Evolutionary conservation across 192 early-diverging fungal genomes (phyloP).

Genomic region (Pilobolus umbonatus): DNA sequence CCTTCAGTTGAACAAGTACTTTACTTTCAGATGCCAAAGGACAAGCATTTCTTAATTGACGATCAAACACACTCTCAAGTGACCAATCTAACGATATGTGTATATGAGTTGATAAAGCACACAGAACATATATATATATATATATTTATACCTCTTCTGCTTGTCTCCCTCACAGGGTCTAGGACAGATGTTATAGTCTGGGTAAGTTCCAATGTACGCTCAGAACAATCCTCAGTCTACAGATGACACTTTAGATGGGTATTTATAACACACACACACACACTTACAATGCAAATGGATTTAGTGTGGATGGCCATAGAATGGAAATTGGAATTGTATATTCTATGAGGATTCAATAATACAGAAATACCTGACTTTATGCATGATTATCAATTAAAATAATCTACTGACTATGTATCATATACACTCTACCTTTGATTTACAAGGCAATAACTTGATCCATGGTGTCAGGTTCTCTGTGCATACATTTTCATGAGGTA

Average conservation of each 20-base stretch:
- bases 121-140: not conserved
- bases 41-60: constrained; percentile 41
- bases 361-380: constrained; percentile 75
- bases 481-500: constrained; percentile 92
- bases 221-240: constrained; percentile 43
- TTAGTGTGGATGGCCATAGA: constrained; percentile 78
- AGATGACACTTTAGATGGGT: not conserved
- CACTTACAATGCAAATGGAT: constrained; percentile 42
- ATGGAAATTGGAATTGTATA: constrained; percentile 89
- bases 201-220: constrained; percentile 51
- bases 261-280: constrained; percentile 34
- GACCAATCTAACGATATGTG: constrained; percentile 41
- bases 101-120: not conserved
- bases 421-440: constrained; percentile 55
- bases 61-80: constrained; percentile 41
- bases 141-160: constrained; percentile 33
- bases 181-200: constrained; percentile 80
- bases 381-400: not conserved
- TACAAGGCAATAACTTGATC: constrained; percentile 94
- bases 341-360: constrained; percentile 84
- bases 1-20: constrained; percentile 35
- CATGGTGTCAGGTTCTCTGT: constrained; percentile 98
- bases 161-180: constrained; percentile 59
- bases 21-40: constrained; percentile 46
- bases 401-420: not conserved